Base-by-base conservation (phyloP, 768 basidiomycete species). In the Pleurotus djamor region DNA sequence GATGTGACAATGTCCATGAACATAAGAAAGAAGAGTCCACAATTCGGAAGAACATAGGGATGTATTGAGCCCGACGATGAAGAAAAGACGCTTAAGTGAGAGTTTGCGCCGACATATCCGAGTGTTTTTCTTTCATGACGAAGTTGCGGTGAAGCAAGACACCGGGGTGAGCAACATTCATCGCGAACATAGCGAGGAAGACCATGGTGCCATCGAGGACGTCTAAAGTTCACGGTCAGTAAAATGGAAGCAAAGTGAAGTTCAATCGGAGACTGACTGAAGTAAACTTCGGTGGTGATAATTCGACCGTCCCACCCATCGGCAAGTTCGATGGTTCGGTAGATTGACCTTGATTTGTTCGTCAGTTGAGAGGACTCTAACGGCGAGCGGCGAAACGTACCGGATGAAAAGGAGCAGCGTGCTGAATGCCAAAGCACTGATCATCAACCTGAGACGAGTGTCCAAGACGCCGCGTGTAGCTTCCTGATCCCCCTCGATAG, bases 331-430 rank as follows among this genome's bases (percentile, higher is more conserved):
- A 76, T 69, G 3, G 73, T 75, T 38, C 79, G 73, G 65, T 80
- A 80, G 12, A 80, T 66, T 5, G 73, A 69, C 37, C 78, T 81
- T n/a, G n/a, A n/a, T n/a, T n/a, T n/a, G n/a, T n/a, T 13, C 48
- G 21, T 13, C 14, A 1, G 3, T 5, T 2, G 4, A 9, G 6
- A 7, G 14, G 2, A 43, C 13, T 35, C 10, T 17, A 5, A 3
- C 14, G 12, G 4, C 4, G 2, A 10, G 3, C 9, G 1, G 21
- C 16, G 44, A 28, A 14, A 45, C 76, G 32, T 60, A 79, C 78
- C 85, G 76, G 57, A 85, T 79, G 63, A 83, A 75, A 59, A 87
- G 71, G 61, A 76, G 74, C 1, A 80, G 72, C 71, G 75, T 76
- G 57, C 65, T 76, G 50, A 80, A 69, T 0, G 55, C 63, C 21